phyloP scores from a whole-genome alignment of 495 filamentous ascomycete species.

The Talaromyces nanjingensis region DNA sequence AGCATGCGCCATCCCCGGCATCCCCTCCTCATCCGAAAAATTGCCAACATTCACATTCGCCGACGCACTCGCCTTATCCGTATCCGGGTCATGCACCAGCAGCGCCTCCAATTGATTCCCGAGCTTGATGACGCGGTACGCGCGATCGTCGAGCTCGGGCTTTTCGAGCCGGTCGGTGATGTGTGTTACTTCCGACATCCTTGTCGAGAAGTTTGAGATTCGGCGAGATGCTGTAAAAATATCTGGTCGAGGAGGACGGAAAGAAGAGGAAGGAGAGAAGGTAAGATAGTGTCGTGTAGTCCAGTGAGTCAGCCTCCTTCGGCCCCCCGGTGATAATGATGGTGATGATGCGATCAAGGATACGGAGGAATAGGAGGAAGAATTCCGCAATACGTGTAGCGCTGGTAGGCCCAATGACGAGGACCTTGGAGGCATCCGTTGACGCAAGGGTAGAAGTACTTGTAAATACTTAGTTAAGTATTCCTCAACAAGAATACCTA shows the following conservation, averaged over 20 bases:
- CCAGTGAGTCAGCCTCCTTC: neutral
- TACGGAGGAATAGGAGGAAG: neutral
- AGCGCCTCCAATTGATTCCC: slow-evolving; percentile 89
- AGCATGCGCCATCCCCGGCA: slow-evolving; percentile 91
- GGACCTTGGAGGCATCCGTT: slow-evolving; percentile 41
- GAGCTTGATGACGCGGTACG: slow-evolving; percentile 80
- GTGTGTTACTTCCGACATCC: slow-evolving; percentile 47
- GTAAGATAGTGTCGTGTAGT: neutral
- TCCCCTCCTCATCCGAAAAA: slow-evolving; percentile 83
- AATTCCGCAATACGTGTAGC: slow-evolving; percentile 19
- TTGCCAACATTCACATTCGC: slow-evolving; percentile 95
- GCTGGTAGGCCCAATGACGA: slow-evolving; percentile 18
- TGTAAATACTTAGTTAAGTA: neutral
- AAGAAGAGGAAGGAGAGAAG: neutral
- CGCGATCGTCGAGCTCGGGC: slow-evolving; percentile 80
- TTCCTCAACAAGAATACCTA: neutral
- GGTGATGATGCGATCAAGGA: neutral
- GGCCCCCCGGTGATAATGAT: neutral
- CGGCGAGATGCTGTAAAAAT: slow-evolving; percentile 1
- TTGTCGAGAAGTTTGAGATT: slow-evolving; percentile 7
- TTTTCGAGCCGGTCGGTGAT: slow-evolving; percentile 79
- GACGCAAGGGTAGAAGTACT: slow-evolving; percentile 1
- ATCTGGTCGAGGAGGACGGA: neutral
- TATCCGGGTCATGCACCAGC: slow-evolving; percentile 88
- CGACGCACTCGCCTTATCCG: slow-evolving; percentile 93